A percentile compares a stretch with the other conserved stretches of the same genome.
These are phyloP conservation scores for Quercus wislizeni DNA, from an alignment of 306 rosid species.

Conservation along the genomic window DNA sequence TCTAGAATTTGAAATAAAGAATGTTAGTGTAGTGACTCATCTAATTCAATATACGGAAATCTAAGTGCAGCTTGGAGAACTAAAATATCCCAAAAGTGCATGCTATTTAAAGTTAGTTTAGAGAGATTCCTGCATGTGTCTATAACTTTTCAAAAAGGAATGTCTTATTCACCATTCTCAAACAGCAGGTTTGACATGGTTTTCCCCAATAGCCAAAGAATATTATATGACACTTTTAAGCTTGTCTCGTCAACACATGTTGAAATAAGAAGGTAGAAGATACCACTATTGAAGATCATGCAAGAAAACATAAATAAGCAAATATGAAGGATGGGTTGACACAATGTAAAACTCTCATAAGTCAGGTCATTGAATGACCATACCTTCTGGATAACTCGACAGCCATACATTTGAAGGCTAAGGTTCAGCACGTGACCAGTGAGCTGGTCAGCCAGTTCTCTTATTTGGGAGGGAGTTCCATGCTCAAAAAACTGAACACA, in stretches of 20 bases:
- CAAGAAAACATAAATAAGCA: neutral
- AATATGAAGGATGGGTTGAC: slow-evolving; percentile 4
- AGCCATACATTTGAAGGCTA: slow-evolving; percentile 99
- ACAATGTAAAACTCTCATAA: neutral
- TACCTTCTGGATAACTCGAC: slow-evolving; percentile 98
- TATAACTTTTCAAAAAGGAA: neutral
- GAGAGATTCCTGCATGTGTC: neutral
- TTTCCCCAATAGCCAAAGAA: neutral
- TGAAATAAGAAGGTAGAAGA: neutral
- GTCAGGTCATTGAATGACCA: neutral
- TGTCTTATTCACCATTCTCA: neutral
- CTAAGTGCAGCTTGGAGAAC: neutral
- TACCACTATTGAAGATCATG: neutral
- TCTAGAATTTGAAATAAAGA: neutral
- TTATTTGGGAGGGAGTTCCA: slow-evolving; percentile 74
- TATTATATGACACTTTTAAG: neutral
- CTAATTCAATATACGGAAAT: neutral
- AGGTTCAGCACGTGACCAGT: slow-evolving; percentile 78
- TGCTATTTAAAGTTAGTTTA: neutral
- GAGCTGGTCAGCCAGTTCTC: slow-evolving; percentile 90
- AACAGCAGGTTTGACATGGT: neutral
- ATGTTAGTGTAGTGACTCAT: neutral
- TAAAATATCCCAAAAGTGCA: neutral
- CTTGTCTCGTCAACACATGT: neutral
- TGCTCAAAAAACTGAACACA: slow-evolving; percentile 90